These are phyloP conservation scores for Monosporozyma solicola DNA, from an alignment of 805 yeast species.

Conservation along the genomic window DNA sequence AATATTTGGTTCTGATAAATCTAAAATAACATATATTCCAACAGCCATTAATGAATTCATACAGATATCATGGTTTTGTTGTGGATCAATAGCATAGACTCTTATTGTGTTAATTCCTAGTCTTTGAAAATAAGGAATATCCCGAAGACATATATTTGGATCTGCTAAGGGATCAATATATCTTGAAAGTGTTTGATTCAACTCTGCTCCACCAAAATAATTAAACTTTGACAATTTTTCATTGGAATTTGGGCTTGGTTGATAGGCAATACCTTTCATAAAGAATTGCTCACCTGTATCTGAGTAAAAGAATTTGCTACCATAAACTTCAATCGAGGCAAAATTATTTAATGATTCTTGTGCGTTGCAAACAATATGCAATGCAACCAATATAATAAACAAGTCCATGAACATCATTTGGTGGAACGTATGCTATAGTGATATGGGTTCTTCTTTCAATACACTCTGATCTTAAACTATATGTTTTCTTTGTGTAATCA, in stretches of 20 bases:
- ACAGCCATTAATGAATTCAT: constrained; percentile 68
- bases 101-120: constrained; percentile 72
- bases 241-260: constrained; percentile 39
- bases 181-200: constrained; percentile 14
- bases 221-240: neutral
- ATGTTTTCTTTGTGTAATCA: neutral
- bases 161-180: constrained; percentile 74
- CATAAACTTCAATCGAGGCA: constrained; percentile 47
- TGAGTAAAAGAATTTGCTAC: constrained; percentile 69
- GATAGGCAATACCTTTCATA: constrained; percentile 83
- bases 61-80: constrained; percentile 63
- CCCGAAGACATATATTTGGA: constrained; percentile 61
- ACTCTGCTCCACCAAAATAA: neutral
- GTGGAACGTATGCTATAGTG: neutral
- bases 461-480: neutral
- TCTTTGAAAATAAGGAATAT: constrained; percentile 63
- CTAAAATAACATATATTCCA: constrained; percentile 87
- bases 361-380: neutral
- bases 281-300: constrained; percentile 74
- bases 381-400: neutral
- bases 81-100: constrained; percentile 77
- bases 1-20: constrained; percentile 73
- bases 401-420: too few species aligned
- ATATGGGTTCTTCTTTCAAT: neutral
- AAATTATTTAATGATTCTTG: neutral